phyloP scores from a whole-genome alignment of 2,329 filamentous ascomycete genomes.

The Xylaria sp. region DNA sequence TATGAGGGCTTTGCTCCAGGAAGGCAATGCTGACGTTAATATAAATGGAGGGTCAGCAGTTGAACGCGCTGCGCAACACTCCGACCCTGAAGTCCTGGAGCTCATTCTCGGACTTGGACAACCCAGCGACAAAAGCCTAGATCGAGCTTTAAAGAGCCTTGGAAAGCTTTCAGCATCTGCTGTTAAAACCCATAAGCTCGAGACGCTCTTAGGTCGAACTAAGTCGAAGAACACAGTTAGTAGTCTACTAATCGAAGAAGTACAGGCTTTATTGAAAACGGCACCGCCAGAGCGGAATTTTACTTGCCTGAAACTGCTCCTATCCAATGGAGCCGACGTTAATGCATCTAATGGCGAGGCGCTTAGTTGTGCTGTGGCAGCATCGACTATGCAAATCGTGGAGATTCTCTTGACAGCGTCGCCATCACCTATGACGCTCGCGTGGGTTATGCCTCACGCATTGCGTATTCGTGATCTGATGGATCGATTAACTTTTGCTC shows the following conservation, averaged over 20 bases:
- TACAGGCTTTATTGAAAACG: slow-evolving; percentile 57
- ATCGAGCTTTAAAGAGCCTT: slow-evolving; percentile 57
- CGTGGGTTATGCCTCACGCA: slow-evolving; percentile 63
- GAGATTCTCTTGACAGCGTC: slow-evolving; percentile 60
- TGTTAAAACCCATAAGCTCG: slow-evolving; percentile 62
- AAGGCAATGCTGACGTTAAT: slow-evolving; percentile 66
- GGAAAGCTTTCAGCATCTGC: slow-evolving; percentile 57
- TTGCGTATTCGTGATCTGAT: slow-evolving; percentile 62
- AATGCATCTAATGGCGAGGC: slow-evolving; percentile 64
- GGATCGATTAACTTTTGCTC: slow-evolving; percentile 63
- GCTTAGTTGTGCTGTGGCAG: slow-evolving; percentile 62
- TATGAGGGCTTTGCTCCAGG: slow-evolving; percentile 60
- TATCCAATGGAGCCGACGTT: slow-evolving; percentile 65
- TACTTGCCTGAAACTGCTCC: slow-evolving; percentile 58
- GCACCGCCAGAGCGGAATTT: slow-evolving; percentile 54
- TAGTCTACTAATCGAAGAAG: slow-evolving; percentile 62
- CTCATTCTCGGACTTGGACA: slow-evolving; percentile 60
- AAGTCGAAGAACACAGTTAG: slow-evolving; percentile 58
- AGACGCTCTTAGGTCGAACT: slow-evolving; percentile 58
- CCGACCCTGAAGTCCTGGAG: slow-evolving; percentile 62
- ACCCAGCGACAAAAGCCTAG: slow-evolving; percentile 57
- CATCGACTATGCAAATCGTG: slow-evolving; percentile 57
- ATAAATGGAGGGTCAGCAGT: slow-evolving; percentile 58
- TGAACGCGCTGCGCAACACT: slow-evolving; percentile 53
- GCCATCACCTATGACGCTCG: slow-evolving; percentile 58